Evolutionary conservation across 768 basidiomycete species (phyloP).

Genomic region (Hemileccinum impolitum): DNA sequence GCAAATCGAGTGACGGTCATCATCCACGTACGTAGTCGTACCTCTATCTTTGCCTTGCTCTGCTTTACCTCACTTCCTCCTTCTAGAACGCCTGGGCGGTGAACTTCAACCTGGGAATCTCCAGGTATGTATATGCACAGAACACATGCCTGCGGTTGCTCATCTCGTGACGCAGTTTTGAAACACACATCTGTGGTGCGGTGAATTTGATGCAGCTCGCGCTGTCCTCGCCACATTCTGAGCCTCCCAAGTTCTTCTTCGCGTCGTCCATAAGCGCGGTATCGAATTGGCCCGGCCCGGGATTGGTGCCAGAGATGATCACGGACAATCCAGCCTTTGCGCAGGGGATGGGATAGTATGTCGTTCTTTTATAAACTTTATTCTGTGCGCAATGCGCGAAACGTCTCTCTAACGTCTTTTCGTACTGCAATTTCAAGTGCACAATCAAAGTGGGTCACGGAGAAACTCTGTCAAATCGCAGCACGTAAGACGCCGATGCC

Average conservation of each 20-base stretch:
- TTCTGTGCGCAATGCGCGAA: neutral
- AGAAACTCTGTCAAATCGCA: constrained; percentile 48
- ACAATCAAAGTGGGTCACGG: constrained; percentile 51
- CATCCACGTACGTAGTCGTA: constrained; percentile 37
- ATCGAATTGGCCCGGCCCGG: constrained; percentile 19
- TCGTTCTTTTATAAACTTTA: neutral
- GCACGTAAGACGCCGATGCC: constrained; percentile 24
- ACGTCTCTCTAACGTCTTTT: too few species aligned
- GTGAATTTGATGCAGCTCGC: constrained; percentile 49
- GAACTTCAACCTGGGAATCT: constrained; percentile 45
- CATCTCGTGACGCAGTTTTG: constrained; percentile 30
- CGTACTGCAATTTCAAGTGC: constrained; percentile 13
- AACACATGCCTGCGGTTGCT: neutral
- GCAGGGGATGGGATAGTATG: constrained; percentile 34
- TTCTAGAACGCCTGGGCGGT: constrained; percentile 61
- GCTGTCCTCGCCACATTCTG: constrained; percentile 33
- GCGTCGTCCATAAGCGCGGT: constrained; percentile 44
- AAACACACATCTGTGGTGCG: constrained; percentile 46
- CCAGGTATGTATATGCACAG: constrained; percentile 10
- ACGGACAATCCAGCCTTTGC: constrained; percentile 23
- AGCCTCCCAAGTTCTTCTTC: constrained; percentile 46
- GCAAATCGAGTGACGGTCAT: constrained; percentile 38
- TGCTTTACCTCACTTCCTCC: neutral
- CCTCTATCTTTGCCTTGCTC: too few species aligned
- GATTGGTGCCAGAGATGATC: constrained; percentile 20